phyloP scores from a whole-genome alignment of 805 yeast species.

The Blastobotrys terrestris region DNA sequence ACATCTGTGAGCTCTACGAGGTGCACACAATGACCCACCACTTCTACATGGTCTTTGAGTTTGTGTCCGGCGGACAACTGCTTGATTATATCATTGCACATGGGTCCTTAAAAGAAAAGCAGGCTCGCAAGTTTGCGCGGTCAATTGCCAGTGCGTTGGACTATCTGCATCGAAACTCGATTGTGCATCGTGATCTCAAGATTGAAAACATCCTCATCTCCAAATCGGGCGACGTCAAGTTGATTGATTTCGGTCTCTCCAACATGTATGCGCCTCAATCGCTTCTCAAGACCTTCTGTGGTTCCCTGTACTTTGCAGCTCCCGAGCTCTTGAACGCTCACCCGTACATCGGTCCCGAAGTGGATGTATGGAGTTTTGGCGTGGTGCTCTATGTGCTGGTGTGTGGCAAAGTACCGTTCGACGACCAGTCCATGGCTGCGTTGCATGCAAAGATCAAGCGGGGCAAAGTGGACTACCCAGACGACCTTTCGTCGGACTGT shows the following conservation, averaged over 20 bases:
- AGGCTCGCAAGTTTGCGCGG: conserved; percentile 90
- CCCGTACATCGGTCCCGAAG: conserved; percentile 95
- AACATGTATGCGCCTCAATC: conserved; percentile 70
- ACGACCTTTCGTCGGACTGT: conserved; percentile 71
- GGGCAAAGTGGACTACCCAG: conserved; percentile 89
- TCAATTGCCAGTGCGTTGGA: conserved; percentile 92
- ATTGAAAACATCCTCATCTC: conserved; percentile 95
- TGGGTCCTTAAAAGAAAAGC: conserved; percentile 87
- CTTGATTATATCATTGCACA: conserved; percentile 95
- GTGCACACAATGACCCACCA: conserved; percentile 96
- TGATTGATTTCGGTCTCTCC: conserved; percentile 93
- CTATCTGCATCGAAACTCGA: conserved; percentile 88
- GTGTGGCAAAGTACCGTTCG: conserved; percentile 97
- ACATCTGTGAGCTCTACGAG: conserved; percentile 85
- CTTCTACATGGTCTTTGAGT: conserved; percentile 94
- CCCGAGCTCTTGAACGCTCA: conserved; percentile 91
- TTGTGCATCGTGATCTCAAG: conserved; percentile 89
- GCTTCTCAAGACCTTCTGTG: conserved; percentile 88
- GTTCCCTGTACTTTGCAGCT: conserved; percentile 96
- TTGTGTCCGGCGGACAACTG: conserved; percentile 96
- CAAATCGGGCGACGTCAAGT: conserved; percentile 87
- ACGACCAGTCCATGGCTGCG: conserved; percentile 86
- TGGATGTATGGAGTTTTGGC: conserved; percentile 98
- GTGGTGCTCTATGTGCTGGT: conserved; percentile 91
- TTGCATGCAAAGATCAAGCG: conserved; percentile 89